Percentiles rank a stretch among this genome's conserved stretches.
Evolutionary conservation across 2,329 filamentous ascomycete species (phyloP).

Genomic region (Botryosphaeria agaves): DNA sequence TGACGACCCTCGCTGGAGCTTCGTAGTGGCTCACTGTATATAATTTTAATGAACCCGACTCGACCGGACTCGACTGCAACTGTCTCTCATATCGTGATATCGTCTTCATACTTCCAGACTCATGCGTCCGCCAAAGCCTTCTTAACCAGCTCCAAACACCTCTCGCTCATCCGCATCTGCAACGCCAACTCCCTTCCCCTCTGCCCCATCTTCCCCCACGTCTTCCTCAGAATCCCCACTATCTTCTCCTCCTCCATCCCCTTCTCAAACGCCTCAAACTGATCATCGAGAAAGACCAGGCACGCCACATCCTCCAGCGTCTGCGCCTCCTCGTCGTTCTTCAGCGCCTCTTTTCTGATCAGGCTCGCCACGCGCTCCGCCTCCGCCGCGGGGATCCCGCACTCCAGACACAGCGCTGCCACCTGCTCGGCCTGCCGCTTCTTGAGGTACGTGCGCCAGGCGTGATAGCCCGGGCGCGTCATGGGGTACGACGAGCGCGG

Average conservation of each 20-base stretch:
- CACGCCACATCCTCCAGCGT: conserved; percentile 73
- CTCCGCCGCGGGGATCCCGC: conserved; percentile 34
- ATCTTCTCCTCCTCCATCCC: conserved; percentile 64
- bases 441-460: conserved; percentile 60
- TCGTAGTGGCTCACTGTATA: too few relatives aligned
- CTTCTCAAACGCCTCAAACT: conserved; percentile 65
- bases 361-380: conserved; percentile 47
- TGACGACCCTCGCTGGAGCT: too few relatives aligned
- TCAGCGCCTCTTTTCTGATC: conserved; percentile 62
- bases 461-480: conserved; percentile 59
- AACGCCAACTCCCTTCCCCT: conserved; percentile 47
- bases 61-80: too few relatives aligned
- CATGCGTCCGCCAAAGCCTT: conserved; percentile 47
- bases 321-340: conserved; percentile 49
- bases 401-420: conserved; percentile 31
- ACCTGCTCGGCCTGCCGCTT: conserved; percentile 53
- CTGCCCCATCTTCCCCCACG: conserved; percentile 59
- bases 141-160: conserved; percentile 41
- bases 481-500: conserved; percentile 56
- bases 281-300: conserved; percentile 73
- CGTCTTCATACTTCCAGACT: too few relatives aligned
- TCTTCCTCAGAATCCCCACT: conserved; percentile 51
- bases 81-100: too few relatives aligned
- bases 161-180: conserved; percentile 44
- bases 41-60: too few relatives aligned